Base-by-base conservation (phyloP, 768 basidiomycete species). In the Podaxis carcinomalis region DNA sequence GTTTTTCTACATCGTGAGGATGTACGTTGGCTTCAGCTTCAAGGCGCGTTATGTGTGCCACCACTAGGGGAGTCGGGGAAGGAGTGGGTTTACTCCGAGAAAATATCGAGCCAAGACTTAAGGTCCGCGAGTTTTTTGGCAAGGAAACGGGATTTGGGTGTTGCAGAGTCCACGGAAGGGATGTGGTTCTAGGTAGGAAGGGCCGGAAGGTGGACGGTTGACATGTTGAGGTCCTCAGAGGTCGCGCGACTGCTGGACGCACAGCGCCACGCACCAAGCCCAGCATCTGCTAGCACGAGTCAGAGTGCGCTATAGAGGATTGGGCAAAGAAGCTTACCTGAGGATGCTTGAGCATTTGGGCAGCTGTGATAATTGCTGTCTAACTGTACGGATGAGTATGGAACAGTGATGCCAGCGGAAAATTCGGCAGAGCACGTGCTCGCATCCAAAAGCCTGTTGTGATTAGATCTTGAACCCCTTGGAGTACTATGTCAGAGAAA, bases 1-100 rank as follows among this genome's bases (percentile, higher is more conserved):
- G 92, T 66, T 86, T 89, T 21, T 75, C 65, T 21, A 89, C 73
- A 73, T 92, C 86, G 63, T 87, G 75, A 0, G 90, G 90, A 63
- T 85, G 75, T 5, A 86, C 82, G 64, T 94, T 89, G 13, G 88
- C 92, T 46, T 87, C 89, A 4, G 86, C 87, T 67, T 94, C 92
- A 53, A 90, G 79, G 13, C 82, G 77, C n/a, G 88, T 83, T 28
- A 92, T 86, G 47, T 83, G 79, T 5, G 86, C 88, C 9, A 90
- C 85, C 25, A 87, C 79, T 27, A 81, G 77, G 2, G 89, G 88
- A 0, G 87, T 79, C 0, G 89, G 87, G 1, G 78, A 69, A 11
- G 78, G 67, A 19, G 71, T 67, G 3, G 79, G 68, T 59, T 78
- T 81, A 23, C 79, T 77, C n/a, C 80, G 77, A 19, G 79, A 77